Percentiles rank a stretch among this genome's conserved stretches.
phyloP scores from a whole-genome alignment of 139 green algal species.

The Eudorina sp. region DNA sequence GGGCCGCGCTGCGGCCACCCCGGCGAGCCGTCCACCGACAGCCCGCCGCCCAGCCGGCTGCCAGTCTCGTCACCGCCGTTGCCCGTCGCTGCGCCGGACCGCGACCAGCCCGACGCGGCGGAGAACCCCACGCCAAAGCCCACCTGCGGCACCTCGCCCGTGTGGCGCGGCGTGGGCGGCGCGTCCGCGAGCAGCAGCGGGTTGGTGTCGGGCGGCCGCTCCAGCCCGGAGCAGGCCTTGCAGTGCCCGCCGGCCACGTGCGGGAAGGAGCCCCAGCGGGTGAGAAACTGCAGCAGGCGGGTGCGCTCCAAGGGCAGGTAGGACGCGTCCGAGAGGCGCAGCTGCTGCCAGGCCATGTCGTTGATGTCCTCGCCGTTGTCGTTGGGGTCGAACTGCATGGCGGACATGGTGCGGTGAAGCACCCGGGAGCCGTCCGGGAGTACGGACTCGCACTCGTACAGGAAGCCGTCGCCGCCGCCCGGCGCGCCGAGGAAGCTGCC shows the following conservation, averaged over 20 bases:
- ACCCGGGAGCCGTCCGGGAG: constrained; percentile 12
- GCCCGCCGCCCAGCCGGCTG: neutral
- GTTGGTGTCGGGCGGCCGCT: constrained; percentile 46
- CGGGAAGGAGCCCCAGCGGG: constrained; percentile 60
- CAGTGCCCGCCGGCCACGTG: constrained; percentile 55
- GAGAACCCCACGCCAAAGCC: constrained; percentile 7
- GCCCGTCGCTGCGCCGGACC: neutral
- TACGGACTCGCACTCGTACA: neutral
- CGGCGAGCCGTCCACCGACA: neutral
- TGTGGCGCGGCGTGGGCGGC: constrained; percentile 33
- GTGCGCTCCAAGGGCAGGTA: constrained; percentile 63
- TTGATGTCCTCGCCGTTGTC: constrained; percentile 40
- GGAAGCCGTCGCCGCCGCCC: neutral
- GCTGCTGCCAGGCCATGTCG: constrained; percentile 57
- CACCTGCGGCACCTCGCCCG: constrained; percentile 14
- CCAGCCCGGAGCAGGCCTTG: constrained; percentile 37
- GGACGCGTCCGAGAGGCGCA: constrained; percentile 50
- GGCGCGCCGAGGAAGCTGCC: constrained; percentile 2
- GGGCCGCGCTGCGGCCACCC: neutral
- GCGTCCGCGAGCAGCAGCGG: constrained; percentile 31
- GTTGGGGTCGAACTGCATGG: constrained; percentile 52
- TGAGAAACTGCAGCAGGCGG: constrained; percentile 55
- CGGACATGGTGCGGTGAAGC: constrained; percentile 42
- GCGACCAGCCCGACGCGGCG: constrained; percentile 12
- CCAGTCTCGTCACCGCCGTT: neutral